phyloP scores from a whole-genome alignment of 1,284 basidiomycete species.

The Malassezia brasiliensis region DNA sequence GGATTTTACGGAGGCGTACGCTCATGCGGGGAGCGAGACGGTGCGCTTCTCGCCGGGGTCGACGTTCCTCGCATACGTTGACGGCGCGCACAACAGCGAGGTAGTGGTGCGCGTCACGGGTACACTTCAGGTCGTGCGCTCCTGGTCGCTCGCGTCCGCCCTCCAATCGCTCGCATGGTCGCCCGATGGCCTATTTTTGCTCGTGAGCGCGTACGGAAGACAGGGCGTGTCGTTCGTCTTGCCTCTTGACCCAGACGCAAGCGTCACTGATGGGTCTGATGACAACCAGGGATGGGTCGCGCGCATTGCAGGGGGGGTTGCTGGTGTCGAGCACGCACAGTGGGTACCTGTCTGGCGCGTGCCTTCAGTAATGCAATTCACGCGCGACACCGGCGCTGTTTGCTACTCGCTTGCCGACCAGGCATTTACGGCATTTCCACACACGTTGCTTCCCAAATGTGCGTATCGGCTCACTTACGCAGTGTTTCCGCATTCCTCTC shows the following conservation, averaged over 20 bases:
- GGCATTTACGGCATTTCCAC: constrained; percentile 4
- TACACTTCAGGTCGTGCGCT: constrained; percentile 36
- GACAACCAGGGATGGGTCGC: constrained; percentile 36
- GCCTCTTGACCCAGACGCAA: constrained; percentile 33
- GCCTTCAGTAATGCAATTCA: constrained; percentile 12
- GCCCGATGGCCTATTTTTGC: constrained; percentile 28
- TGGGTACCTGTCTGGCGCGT: constrained; percentile 23
- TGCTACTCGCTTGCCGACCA: constrained; percentile 14
- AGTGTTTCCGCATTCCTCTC: background rate
- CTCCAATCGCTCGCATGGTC: constrained; percentile 33
- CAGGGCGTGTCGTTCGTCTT: constrained; percentile 31
- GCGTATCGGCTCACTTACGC: background rate
- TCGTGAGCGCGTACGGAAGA: constrained; percentile 16
- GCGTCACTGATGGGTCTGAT: constrained; percentile 32
- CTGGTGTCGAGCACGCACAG: constrained; percentile 26
- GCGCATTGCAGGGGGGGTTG: constrained; percentile 27
- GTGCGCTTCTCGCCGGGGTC: constrained; percentile 39
- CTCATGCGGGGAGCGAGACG: constrained; percentile 29
- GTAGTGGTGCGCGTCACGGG: constrained; percentile 30
- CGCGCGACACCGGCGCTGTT: background rate
- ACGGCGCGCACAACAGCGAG: constrained; percentile 14
- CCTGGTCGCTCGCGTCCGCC: constrained; percentile 26
- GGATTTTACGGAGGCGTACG: constrained; percentile 37
- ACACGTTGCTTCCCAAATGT: background rate
- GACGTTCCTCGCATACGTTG: constrained; percentile 35